These are phyloP conservation scores for Anthracocystis panici-leucophaei DNA, from an alignment of 1,284 basidiomycete species.

Conservation along the genomic window DNA sequence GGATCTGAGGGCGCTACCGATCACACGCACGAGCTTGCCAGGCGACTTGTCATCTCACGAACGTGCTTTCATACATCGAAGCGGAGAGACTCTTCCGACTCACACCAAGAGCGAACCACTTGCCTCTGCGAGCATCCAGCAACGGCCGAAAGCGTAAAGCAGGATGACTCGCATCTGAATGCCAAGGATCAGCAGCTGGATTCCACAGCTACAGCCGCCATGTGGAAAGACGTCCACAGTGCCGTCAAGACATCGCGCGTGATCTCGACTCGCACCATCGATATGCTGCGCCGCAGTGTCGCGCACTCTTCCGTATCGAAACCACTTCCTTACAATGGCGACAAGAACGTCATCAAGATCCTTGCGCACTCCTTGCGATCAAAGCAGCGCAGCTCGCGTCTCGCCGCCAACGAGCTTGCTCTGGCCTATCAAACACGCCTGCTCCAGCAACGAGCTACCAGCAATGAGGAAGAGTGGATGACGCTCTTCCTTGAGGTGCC, in stretches of 20 bases:
- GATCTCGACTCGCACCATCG: conserved; percentile 22
- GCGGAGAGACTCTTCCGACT: not conserved
- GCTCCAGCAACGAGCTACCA: conserved; percentile 25
- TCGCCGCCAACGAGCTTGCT: conserved; percentile 41
- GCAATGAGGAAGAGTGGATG: conserved; percentile 32
- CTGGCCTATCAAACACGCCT: conserved; percentile 30
- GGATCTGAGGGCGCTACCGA: not conserved
- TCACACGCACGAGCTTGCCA: conserved; percentile 14
- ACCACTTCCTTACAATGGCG: conserved; percentile 21
- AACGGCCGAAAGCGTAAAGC: not conserved
- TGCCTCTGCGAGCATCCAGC: conserved; percentile 5
- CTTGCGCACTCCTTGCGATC: conserved; percentile 23
- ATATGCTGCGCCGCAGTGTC: conserved; percentile 32
- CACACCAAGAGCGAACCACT: not conserved
- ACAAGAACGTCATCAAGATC: conserved; percentile 25
- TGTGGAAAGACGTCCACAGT: conserved; percentile 29
- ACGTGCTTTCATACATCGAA: conserved; percentile 4
- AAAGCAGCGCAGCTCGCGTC: conserved; percentile 16
- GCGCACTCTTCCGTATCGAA: conserved; percentile 17
- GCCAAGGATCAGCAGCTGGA: conserved; percentile 1
- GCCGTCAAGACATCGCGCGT: conserved; percentile 20
- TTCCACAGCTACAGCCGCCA: conserved; percentile 8
- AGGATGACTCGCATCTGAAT: not conserved
- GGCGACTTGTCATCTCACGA: conserved; percentile 22
- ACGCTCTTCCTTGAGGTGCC: conserved; percentile 24